A percentile compares a stretch with the other conserved stretches of the same genome.
phyloP scores from a whole-genome alignment of 345 rosid genomes.

The Arabis alpina region DNA sequence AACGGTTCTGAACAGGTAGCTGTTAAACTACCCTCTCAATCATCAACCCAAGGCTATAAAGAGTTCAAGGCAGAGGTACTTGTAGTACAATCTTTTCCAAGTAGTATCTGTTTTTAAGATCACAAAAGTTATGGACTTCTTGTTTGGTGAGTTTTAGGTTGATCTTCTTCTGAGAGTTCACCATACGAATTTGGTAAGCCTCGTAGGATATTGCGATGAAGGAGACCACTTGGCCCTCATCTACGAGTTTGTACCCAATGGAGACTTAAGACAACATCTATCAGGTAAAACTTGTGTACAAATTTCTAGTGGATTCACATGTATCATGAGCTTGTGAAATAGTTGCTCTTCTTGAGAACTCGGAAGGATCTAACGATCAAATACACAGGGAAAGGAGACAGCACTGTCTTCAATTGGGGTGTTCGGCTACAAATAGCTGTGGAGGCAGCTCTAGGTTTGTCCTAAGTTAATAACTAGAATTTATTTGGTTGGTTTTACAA shows the following conservation, averaged over 20 bases:
- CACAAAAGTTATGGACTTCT: background rate
- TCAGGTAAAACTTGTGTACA: too few relatives aligned
- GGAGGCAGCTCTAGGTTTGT: slow-evolving; percentile 57
- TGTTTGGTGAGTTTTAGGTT: background rate
- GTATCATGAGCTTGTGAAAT: background rate
- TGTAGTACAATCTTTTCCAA: background rate
- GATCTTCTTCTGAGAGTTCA: too few relatives aligned
- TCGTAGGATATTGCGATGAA: too few relatives aligned
- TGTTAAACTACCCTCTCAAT: slow-evolving; percentile 52
- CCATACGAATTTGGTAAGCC: too few relatives aligned
- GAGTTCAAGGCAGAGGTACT: slow-evolving; percentile 58
- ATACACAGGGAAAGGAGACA: slow-evolving; percentile 33
- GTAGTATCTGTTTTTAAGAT: background rate
- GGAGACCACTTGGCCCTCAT: too few relatives aligned
- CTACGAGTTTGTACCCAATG: too few relatives aligned
- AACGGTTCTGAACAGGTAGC: slow-evolving; percentile 53
- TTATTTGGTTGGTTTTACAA: slow-evolving; percentile 6
- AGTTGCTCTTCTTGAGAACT: background rate
- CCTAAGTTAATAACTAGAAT: background rate
- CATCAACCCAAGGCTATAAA: slow-evolving; percentile 50
- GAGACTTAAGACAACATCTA: too few relatives aligned
- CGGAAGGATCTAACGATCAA: background rate
- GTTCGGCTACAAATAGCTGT: slow-evolving; percentile 48
- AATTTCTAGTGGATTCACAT: background rate
- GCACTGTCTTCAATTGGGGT: slow-evolving; percentile 42